Evolutionary conservation across 2,329 filamentous ascomycete species (phyloP).

Genomic region (Pestalotiopsis sp.): DNA sequence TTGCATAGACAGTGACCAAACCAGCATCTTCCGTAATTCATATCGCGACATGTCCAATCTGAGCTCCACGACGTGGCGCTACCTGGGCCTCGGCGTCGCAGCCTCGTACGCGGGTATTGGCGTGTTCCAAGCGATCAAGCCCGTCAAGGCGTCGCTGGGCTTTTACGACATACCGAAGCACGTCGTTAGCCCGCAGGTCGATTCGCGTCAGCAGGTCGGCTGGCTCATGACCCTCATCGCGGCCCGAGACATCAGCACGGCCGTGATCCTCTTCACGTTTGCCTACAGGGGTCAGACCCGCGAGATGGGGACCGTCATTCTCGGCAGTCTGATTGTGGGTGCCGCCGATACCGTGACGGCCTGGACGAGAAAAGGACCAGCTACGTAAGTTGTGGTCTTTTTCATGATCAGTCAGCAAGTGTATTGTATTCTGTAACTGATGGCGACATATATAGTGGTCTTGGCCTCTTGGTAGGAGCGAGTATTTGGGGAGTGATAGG

Average conservation of each 20-base stretch:
- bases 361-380: conserved; percentile 2
- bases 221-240: conserved; percentile 9
- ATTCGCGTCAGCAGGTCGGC: not conserved
- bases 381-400: conserved; percentile 4
- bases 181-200: conserved; percentile 1
- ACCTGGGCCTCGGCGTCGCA: conserved; percentile 7
- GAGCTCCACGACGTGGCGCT: not conserved
- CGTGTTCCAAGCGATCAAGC: not conserved
- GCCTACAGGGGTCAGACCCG: conserved; percentile 2
- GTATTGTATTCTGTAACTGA: not conserved
- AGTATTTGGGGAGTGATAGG: conserved; percentile 5
- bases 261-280: conserved; percentile 1
- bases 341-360: conserved; percentile 1
- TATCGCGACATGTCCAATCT: not conserved
- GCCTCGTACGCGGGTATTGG: conserved; percentile 1
- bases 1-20: not conserved
- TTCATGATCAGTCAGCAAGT: not conserved
- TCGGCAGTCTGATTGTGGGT: conserved; percentile 4
- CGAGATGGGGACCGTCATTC: conserved; percentile 6
- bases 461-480: not conserved
- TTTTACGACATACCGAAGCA: conserved; percentile 12
- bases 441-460: not conserved
- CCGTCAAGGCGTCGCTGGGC: not conserved
- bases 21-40: not conserved
- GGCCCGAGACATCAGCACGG: conserved; percentile 7